A percentile compares a stretch with the other conserved stretches of the same genome.
Evolutionary conservation across 768 basidiomycete species (phyloP).

Genomic region (Russula brevipes): DNA sequence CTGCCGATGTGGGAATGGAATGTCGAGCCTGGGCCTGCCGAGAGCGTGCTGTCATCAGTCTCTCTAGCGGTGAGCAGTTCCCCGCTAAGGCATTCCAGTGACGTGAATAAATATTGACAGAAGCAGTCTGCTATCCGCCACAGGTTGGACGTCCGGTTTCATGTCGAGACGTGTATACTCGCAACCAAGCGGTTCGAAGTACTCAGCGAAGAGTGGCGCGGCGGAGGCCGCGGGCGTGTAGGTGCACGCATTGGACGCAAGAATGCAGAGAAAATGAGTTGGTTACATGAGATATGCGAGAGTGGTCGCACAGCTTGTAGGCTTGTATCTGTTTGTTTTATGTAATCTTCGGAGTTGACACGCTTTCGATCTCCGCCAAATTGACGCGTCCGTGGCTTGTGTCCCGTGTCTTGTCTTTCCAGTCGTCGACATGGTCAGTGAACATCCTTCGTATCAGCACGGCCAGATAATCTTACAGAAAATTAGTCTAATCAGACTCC

Average conservation of each 20-base stretch:
- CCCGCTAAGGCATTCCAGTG: neutral
- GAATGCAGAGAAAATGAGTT: slow-evolving; percentile 43
- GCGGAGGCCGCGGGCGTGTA: neutral
- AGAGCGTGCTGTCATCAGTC: neutral
- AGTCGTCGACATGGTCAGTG: slow-evolving; percentile 1
- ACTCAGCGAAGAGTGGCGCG: slow-evolving; percentile 29
- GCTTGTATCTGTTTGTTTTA: neutral
- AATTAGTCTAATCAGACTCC: slow-evolving; percentile 22
- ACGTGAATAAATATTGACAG: neutral
- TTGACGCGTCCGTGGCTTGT: slow-evolving; percentile 18
- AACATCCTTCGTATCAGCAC: too few relatives aligned
- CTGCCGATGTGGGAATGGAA: slow-evolving; percentile 25
- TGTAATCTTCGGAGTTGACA: slow-evolving; percentile 25
- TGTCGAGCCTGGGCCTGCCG: neutral
- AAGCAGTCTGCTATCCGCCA: slow-evolving; percentile 40
- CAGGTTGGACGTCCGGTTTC: slow-evolving; percentile 45
- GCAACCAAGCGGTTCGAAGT: slow-evolving; percentile 40
- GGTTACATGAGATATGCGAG: slow-evolving; percentile 55
- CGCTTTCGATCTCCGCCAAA: slow-evolving; percentile 24
- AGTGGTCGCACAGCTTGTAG: slow-evolving; percentile 30
- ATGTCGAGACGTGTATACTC: slow-evolving; percentile 50
- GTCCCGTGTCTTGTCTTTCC: neutral
- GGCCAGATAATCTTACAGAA: neutral
- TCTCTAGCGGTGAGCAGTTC: slow-evolving; percentile 7
- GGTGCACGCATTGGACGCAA: slow-evolving; percentile 29